Conservation (phyloP, 164 flowering plant genomes). For the Euptelea pleiosperma region DNA sequence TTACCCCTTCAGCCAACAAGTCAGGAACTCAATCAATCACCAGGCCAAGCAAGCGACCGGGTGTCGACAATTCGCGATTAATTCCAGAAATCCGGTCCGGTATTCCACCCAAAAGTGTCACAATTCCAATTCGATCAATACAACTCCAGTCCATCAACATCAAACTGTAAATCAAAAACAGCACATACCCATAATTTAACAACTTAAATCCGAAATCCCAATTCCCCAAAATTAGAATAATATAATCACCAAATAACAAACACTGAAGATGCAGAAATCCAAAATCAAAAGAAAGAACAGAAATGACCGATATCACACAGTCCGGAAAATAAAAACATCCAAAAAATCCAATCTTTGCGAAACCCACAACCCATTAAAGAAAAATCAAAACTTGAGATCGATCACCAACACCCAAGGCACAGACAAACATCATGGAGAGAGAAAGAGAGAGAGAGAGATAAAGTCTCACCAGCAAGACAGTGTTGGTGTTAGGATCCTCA, state of each 20-base stretch:
- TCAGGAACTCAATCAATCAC: neutral
- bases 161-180: conserved; percentile 20
- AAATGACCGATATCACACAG: no score
- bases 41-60: neutral
- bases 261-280: no score
- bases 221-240: no score
- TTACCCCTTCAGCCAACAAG: neutral
- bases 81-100: conserved; percentile 9
- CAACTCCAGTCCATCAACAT: conserved; percentile 28
- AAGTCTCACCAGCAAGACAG: neutral
- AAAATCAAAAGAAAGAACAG: no score
- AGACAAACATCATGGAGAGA: neutral
- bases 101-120: conserved; percentile 10
- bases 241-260: neutral
- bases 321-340: no score
- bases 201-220: no score
- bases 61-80: conserved; percentile 10
- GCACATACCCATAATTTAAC: no score
- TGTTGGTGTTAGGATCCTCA: neutral
- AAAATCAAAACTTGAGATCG: conserved; percentile 1
- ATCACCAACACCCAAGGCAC: neutral
- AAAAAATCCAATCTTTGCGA: no score
- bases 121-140: conserved; percentile 13
- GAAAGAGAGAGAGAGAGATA: no score
- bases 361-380: no score